Evolutionary conservation across 768 basidiomycete genomes (phyloP).

Genomic region (Leccinum pellstonianum): DNA sequence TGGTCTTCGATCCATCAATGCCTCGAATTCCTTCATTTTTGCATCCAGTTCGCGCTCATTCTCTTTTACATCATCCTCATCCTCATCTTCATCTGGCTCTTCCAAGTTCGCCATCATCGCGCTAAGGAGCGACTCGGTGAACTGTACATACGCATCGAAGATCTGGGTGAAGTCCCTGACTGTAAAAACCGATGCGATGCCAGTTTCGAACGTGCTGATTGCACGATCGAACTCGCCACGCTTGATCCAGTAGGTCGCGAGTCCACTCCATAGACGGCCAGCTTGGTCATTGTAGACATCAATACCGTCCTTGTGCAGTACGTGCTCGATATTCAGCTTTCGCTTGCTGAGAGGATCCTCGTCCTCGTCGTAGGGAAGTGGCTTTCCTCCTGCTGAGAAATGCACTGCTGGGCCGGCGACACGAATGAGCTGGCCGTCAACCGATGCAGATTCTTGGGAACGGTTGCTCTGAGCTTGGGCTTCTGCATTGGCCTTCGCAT

Average conservation of each 20-base stretch:
- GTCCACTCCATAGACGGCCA: constrained; percentile 91
- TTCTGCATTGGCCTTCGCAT: constrained; percentile 49
- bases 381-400: constrained; percentile 50
- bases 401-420: constrained; percentile 65
- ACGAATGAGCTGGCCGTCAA: constrained; percentile 64
- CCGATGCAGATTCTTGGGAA: constrained; percentile 42
- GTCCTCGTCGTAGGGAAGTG: constrained; percentile 68
- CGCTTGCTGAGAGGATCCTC: constrained; percentile 71
- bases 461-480: constrained; percentile 35
- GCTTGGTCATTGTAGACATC: constrained; percentile 94
- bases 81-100: constrained; percentile 69
- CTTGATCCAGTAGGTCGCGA: constrained; percentile 99
- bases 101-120: constrained; percentile 86
- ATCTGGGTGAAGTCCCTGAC: constrained; percentile 97
- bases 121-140: constrained; percentile 84
- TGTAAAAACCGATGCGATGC: constrained; percentile 80
- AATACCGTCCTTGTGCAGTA: constrained; percentile 85
- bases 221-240: constrained; percentile 93
- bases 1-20: constrained; percentile 89
- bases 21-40: constrained; percentile 92
- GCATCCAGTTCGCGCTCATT: constrained; percentile 81
- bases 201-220: constrained; percentile 83
- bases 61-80: constrained; percentile 73
- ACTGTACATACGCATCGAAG: constrained; percentile 95
- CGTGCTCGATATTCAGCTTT: constrained; percentile 82